These are phyloP conservation scores for Pleurotus pulmonarius DNA, from an alignment of 768 basidiomycete genomes.

Conservation along the genomic window DNA sequence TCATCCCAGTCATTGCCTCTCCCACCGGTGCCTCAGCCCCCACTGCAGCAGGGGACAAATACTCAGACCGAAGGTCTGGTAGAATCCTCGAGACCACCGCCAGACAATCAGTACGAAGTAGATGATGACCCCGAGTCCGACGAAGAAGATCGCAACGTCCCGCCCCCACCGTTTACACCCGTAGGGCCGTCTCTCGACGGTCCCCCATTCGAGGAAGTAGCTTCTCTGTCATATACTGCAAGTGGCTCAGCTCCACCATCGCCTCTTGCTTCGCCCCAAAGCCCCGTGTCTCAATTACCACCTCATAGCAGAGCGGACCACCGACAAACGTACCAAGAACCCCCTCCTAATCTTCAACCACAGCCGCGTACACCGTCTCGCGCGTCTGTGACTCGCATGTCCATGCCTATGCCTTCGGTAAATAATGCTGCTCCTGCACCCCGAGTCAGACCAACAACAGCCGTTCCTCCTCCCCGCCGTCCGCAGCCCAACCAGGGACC, in stretches of 20 bases:
- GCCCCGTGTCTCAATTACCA: neutral
- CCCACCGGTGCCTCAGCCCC: neutral
- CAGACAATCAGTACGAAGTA: constrained; percentile 7
- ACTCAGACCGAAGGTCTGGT: neutral
- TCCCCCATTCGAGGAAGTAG: constrained; percentile 27
- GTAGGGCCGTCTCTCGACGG: constrained; percentile 35
- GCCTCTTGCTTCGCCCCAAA: constrained; percentile 16
- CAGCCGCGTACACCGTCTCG: constrained; percentile 1
- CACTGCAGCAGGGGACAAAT: neutral
- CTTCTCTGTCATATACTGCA: constrained; percentile 19
- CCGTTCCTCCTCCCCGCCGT: constrained; percentile 7
- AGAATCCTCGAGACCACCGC: neutral
- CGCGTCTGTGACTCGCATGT: constrained; percentile 10
- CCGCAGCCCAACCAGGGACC: constrained; percentile 10
- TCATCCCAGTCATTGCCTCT: neutral
- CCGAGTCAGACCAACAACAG: constrained; percentile 8
- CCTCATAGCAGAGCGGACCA: constrained; percentile 1
- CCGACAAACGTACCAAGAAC: constrained; percentile 6
- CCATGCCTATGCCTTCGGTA: constrained; percentile 13
- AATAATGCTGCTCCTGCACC: constrained; percentile 3
- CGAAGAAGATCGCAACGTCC: constrained; percentile 20
- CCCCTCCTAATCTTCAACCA: neutral
- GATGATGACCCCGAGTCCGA: constrained; percentile 11
- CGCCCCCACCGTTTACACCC: constrained; percentile 37
- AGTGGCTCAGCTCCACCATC: constrained; percentile 17